Conservation (phyloP, 2,329 filamentous ascomycete species). For the Sphaceloma murrayae region DNA sequence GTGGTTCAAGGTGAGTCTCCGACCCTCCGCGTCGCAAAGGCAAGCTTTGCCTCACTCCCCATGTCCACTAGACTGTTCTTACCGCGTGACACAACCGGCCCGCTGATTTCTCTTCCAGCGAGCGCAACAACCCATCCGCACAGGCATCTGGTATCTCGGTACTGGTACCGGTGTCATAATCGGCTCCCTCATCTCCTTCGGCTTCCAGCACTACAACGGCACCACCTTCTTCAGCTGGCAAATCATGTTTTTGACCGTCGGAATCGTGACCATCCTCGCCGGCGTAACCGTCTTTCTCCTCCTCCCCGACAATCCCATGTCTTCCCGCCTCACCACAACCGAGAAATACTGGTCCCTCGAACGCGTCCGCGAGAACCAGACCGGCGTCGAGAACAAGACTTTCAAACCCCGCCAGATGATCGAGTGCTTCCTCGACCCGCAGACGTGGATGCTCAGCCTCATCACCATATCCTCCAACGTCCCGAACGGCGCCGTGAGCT, state of each 20-base stretch:
- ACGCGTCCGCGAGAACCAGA: conserved; percentile 39
- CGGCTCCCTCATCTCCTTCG: conserved; percentile 48
- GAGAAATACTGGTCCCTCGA: conserved; percentile 31
- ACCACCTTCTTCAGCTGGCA: conserved; percentile 40
- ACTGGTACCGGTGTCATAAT: conserved; percentile 50
- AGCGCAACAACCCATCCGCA: conserved; percentile 51
- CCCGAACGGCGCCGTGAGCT: conserved; percentile 37
- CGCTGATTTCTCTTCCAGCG: not conserved
- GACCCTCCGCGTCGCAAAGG: too few relatives aligned
- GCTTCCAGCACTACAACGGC: conserved; percentile 39
- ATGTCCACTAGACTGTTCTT: conserved; percentile 16
- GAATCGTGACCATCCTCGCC: conserved; percentile 34
- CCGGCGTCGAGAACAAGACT: conserved; percentile 43
- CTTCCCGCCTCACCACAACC: conserved; percentile 22
- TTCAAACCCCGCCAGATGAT: conserved; percentile 40
- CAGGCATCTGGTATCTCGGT: conserved; percentile 58
- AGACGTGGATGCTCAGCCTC: conserved; percentile 36
- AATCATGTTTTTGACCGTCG: conserved; percentile 42
- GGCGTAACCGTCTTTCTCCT: conserved; percentile 27
- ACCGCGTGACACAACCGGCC: conserved; percentile 18
- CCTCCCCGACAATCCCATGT: conserved; percentile 27
- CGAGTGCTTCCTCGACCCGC: conserved; percentile 38
- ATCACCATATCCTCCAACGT: conserved; percentile 28
- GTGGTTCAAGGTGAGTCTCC: too few relatives aligned
- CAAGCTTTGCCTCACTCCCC: too few relatives aligned